Conservation (phyloP, 2,329 filamentous ascomycete genomes). For the Fusarium irregulare region DNA sequence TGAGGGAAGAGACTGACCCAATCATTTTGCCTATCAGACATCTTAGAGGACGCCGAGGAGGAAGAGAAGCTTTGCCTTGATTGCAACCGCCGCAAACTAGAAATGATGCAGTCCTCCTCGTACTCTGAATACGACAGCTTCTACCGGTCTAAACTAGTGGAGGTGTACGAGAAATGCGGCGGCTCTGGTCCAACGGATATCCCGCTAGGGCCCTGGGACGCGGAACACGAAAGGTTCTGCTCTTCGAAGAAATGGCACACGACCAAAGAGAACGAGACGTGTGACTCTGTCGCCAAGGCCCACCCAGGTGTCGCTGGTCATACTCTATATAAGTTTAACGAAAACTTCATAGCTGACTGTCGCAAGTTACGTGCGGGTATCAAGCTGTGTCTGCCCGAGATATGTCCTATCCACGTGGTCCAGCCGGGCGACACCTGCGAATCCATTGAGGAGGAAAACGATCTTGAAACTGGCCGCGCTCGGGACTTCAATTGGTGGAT, state of each 20-base stretch:
- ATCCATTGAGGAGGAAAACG: background rate
- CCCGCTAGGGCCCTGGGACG: background rate
- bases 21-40: no score
- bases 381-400: conserved; percentile 19
- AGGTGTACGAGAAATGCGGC: conserved; percentile 17
- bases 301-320: no score
- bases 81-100: conserved; percentile 36
- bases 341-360: conserved; percentile 17
- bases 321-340: background rate
- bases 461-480: background rate
- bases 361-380: conserved; percentile 10
- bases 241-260: background rate
- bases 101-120: conserved; percentile 41
- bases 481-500: conserved; percentile 20
- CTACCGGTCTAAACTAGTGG: conserved; percentile 19
- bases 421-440: background rate
- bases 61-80: conserved; percentile 37
- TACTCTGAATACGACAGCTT: conserved; percentile 40
- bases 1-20: no score
- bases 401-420: background rate
- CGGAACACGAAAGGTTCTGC: no score
- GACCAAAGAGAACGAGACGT: conserved; percentile 29
- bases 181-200: conserved; percentile 3
- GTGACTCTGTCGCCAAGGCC: conserved; percentile 27
- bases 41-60: no score